Conservation (phyloP, 495 filamentous ascomycete genomes). For the Penicilliopsis zonata region DNA sequence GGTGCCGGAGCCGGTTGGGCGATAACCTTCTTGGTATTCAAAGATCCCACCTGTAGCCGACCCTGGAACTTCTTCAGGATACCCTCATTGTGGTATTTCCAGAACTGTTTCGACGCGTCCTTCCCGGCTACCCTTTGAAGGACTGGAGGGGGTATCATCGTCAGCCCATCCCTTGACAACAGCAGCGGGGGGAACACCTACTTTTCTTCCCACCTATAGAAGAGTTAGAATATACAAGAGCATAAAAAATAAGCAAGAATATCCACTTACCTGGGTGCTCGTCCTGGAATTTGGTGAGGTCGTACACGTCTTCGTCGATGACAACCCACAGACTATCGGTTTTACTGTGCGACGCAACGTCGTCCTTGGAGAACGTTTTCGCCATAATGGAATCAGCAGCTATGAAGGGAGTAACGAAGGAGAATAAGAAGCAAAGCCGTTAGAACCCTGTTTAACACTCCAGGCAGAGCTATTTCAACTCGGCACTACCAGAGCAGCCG, state of each 20-base stretch:
- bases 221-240: slow-evolving; percentile 11
- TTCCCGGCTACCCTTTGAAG: slow-evolving; percentile 88
- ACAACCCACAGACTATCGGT: slow-evolving; percentile 76
- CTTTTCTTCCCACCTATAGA: slow-evolving; percentile 84
- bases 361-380: slow-evolving; percentile 68
- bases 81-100: slow-evolving; percentile 96
- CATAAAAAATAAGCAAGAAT: background rate
- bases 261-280: slow-evolving; percentile 66
- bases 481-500: too few species aligned
- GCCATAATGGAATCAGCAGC: slow-evolving; percentile 48
- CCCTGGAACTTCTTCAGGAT: slow-evolving; percentile 93
- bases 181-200: slow-evolving; percentile 20
- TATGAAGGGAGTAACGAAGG: slow-evolving; percentile 1
- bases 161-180: background rate
- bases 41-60: slow-evolving; percentile 76
- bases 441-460: slow-evolving; percentile 4
- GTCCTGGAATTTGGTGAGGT: slow-evolving; percentile 86
- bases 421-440: slow-evolving; percentile 1
- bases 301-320: slow-evolving; percentile 93
- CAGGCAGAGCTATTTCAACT: too few species aligned
- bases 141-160: slow-evolving; percentile 36
- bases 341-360: slow-evolving; percentile 87
- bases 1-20: slow-evolving; percentile 40
- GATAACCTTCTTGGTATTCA: slow-evolving; percentile 69
- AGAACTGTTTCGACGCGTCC: slow-evolving; percentile 96